phyloP scores from a whole-genome alignment of 1,284 basidiomycete genomes.

The Phenoliferia sp. region DNA sequence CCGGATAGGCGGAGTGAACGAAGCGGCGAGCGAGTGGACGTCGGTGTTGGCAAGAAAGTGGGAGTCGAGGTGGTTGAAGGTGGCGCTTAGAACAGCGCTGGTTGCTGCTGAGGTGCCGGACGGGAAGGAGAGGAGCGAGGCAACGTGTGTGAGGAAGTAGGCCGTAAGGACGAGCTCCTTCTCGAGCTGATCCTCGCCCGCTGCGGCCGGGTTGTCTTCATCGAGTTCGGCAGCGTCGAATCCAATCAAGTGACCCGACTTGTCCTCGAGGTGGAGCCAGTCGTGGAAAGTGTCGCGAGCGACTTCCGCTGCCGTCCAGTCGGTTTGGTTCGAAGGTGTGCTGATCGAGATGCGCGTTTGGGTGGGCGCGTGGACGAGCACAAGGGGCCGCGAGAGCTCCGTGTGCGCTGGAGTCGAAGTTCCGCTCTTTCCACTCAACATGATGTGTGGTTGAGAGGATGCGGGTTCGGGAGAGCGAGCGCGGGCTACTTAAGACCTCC shows the following conservation, averaged over 20 bases:
- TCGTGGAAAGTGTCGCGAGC: conserved; percentile 36
- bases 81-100: conserved; percentile 30
- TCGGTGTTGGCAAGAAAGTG: conserved; percentile 50
- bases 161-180: conserved; percentile 37
- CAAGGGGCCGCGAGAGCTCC: conserved; percentile 20
- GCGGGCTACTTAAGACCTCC: no score
- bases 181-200: conserved; percentile 19
- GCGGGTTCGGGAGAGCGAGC: no score
- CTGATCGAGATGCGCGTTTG: conserved; percentile 28
- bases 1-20: conserved; percentile 60
- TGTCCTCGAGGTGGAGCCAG: conserved; percentile 29
- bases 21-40: conserved; percentile 71
- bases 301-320: conserved; percentile 33
- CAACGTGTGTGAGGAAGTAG: conserved; percentile 42
- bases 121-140: conserved; percentile 31
- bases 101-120: conserved; percentile 32
- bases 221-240: conserved; percentile 36
- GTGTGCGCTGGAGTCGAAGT: neutral
- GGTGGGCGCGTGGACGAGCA: conserved; percentile 25
- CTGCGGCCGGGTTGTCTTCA: conserved; percentile 28
- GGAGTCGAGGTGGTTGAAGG: conserved; percentile 56
- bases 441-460: no score
- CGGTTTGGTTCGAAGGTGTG: conserved; percentile 23
- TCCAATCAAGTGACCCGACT: conserved; percentile 28
- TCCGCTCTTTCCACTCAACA: neutral